Evolutionary conservation across 257 asterid species (phyloP).

Genomic region (Penstemon barbatus): DNA sequence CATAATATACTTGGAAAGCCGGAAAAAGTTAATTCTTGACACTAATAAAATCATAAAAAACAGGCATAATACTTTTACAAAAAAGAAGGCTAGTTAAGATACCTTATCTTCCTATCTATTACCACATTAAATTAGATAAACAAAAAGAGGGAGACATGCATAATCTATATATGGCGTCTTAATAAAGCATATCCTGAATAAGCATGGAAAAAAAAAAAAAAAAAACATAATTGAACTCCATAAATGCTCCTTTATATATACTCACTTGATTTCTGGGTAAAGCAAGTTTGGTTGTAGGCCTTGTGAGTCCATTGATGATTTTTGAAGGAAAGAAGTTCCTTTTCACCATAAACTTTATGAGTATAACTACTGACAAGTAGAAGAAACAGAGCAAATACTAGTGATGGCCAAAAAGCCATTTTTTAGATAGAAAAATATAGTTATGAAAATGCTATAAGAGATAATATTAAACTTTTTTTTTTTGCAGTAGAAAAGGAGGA

Average conservation of each 20-base stretch:
- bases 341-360: slow-evolving; percentile 38
- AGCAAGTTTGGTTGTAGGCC: slow-evolving; percentile 25
- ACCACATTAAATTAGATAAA: not conserved
- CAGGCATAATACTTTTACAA: too few relatives aligned
- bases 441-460: not conserved
- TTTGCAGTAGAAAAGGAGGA: slow-evolving; percentile 9
- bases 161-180: not conserved
- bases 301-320: slow-evolving; percentile 32
- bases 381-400: slow-evolving; percentile 24
- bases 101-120: too few relatives aligned
- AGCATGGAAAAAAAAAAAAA: slow-evolving; percentile 6
- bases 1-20: too few relatives aligned
- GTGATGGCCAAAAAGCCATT: slow-evolving; percentile 28
- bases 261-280: slow-evolving; percentile 66
- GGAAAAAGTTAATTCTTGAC: too few relatives aligned
- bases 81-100: too few relatives aligned
- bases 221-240: not conserved
- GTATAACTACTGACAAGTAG: slow-evolving; percentile 24
- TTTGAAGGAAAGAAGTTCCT: slow-evolving; percentile 47
- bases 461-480: not conserved
- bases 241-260: not conserved
- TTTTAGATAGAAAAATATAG: not conserved
- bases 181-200: slow-evolving; percentile 11
- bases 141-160: not conserved
- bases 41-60: too few relatives aligned